phyloP scores from a whole-genome alignment of 306 rosid species.

The Vigna trinervia region DNA sequence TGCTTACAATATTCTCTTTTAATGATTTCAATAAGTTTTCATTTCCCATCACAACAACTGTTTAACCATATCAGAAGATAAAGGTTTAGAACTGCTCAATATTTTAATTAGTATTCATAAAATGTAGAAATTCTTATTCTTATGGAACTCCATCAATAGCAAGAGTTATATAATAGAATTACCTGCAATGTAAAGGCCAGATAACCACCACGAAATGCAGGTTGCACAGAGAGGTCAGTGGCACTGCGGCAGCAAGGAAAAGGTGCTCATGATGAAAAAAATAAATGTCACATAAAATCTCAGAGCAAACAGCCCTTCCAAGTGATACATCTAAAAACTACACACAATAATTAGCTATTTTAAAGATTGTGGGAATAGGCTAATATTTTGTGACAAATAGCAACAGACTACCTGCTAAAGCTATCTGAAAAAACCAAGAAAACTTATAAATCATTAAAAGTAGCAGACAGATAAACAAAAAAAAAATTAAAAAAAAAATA shows the following conservation, averaged over 20 bases:
- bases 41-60: not conserved
- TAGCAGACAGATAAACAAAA: not conserved
- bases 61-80: slow-evolving; percentile 29
- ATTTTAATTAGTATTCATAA: slow-evolving; percentile 5
- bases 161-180: slow-evolving; percentile 37
- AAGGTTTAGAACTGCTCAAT: not conserved
- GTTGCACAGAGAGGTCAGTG: slow-evolving; percentile 69
- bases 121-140: slow-evolving; percentile 26
- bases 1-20: slow-evolving; percentile 11
- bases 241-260: slow-evolving; percentile 61
- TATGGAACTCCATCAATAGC: slow-evolving; percentile 13
- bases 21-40: slow-evolving; percentile 19
- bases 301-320: slow-evolving; percentile 32
- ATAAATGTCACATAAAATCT: slow-evolving; percentile 30
- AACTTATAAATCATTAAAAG: slow-evolving; percentile 15
- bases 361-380: slow-evolving; percentile 28
- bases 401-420: slow-evolving; percentile 10
- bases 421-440: slow-evolving; percentile 33
- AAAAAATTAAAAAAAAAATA: not conserved
- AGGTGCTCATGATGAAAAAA: slow-evolving; percentile 15
- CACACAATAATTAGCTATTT: slow-evolving; percentile 21
- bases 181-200: slow-evolving; percentile 87
- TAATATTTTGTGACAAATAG: slow-evolving; percentile 12
- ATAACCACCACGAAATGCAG: slow-evolving; percentile 88
- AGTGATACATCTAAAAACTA: slow-evolving; percentile 29